Evolutionary conservation across 805 yeast genomes (phyloP).

Genomic region (Scheffersomyces coipomensis): DNA sequence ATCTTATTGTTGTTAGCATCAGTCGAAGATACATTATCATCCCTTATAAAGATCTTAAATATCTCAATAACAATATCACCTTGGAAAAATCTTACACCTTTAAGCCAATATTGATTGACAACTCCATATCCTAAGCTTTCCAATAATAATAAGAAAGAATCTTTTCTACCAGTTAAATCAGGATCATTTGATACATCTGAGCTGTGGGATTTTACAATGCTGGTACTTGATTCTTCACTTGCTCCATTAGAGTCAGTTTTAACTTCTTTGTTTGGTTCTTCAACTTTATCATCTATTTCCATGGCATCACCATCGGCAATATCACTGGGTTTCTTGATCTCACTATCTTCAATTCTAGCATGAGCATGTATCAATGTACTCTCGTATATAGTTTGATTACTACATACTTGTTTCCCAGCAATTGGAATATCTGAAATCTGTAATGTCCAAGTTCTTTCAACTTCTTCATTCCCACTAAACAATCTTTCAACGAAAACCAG

Average conservation of each 20-base stretch:
- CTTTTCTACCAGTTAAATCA: slow-evolving; percentile 14
- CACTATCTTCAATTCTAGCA: slow-evolving; percentile 22
- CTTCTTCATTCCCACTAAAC: slow-evolving; percentile 16
- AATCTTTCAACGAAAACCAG: slow-evolving; percentile 26
- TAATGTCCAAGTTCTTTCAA: slow-evolving; percentile 53
- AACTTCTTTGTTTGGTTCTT: slow-evolving; percentile 1
- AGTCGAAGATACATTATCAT: slow-evolving; percentile 21
- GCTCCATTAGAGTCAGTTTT: not conserved
- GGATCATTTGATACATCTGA: not conserved
- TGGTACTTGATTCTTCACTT: not conserved
- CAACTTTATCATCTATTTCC: slow-evolving; percentile 1
- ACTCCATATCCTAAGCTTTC: slow-evolving; percentile 70
- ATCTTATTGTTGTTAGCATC: slow-evolving; percentile 14
- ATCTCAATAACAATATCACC: slow-evolving; percentile 62
- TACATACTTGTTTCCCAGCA: slow-evolving; percentile 64
- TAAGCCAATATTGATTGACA: slow-evolving; percentile 58
- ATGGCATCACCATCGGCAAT: slow-evolving; percentile 1
- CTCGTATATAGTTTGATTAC: slow-evolving; percentile 66
- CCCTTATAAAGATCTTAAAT: slow-evolving; percentile 44
- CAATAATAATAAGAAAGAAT: slow-evolving; percentile 43
- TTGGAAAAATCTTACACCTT: slow-evolving; percentile 62
- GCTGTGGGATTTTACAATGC: too few relatives aligned
- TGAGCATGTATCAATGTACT: slow-evolving; percentile 53
- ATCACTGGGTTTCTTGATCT: slow-evolving; percentile 4
- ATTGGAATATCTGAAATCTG: slow-evolving; percentile 72